phyloP scores from a whole-genome alignment of 2,329 filamentous ascomycete species.

The Colletotrichum tofieldiae region DNA sequence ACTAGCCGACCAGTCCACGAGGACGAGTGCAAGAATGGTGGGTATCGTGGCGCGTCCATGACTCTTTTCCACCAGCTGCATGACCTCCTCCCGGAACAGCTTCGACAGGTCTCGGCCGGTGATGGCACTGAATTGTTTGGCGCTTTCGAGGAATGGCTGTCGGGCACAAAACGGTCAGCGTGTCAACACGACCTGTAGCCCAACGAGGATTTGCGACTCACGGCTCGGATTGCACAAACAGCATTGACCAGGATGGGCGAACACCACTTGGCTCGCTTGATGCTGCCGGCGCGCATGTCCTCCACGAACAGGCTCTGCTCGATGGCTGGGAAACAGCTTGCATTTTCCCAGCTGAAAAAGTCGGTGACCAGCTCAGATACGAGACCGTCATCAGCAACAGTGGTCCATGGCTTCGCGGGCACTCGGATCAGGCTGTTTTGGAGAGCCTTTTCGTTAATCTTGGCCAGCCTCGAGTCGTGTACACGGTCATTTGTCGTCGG shows the following conservation, averaged over 20 bases:
- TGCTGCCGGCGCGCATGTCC: conserved; percentile 47
- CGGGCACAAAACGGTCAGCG: conserved; percentile 10
- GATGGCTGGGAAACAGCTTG: conserved; percentile 47
- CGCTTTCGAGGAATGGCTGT: conserved; percentile 36
- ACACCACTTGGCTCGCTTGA: conserved; percentile 47
- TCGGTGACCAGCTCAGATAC: conserved; percentile 51
- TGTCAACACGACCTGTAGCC: no score
- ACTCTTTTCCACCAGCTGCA: conserved; percentile 39
- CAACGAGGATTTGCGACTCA: conserved; percentile 36
- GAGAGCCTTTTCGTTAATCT: conserved; percentile 43
- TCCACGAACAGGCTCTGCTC: conserved; percentile 48
- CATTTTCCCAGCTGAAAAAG: conserved; percentile 51
- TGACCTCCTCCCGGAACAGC: conserved; percentile 29
- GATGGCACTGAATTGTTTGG: conserved; percentile 32
- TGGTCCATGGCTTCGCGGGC: conserved; percentile 51
- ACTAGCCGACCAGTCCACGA: conserved; percentile 30
- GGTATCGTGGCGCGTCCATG: conserved; percentile 37
- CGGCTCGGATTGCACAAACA: conserved; percentile 51
- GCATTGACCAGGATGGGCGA: conserved; percentile 52
- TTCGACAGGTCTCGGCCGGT: conserved; percentile 31
- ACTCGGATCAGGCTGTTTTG: conserved; percentile 46
- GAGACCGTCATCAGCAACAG: conserved; percentile 49
- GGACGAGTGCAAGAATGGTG: conserved; percentile 28
- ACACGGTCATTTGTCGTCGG: conserved; percentile 26
- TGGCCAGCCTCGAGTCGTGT: conserved; percentile 27